These are phyloP conservation scores for Cyclanthera cordifolia DNA, from an alignment of 306 rosid genomes.

Conservation along the genomic window DNA sequence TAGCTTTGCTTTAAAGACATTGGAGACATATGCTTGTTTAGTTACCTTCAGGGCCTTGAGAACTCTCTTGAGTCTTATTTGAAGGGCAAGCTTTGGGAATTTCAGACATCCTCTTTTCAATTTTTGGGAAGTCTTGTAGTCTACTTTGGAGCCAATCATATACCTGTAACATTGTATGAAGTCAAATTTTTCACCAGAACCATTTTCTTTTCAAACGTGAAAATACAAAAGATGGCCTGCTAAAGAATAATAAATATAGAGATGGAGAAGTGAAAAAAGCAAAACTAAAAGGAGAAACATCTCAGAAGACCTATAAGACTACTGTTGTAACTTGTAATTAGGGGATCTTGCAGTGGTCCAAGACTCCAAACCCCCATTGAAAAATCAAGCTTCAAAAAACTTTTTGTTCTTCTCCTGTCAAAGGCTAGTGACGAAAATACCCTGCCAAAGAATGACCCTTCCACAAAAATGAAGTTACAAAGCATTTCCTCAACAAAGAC, in stretches of 20 bases:
- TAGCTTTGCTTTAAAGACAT: background rate
- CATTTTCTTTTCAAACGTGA: background rate
- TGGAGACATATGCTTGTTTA: background rate
- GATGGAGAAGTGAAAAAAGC: background rate
- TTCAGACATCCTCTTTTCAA: conserved; percentile 21
- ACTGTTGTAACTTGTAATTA: background rate
- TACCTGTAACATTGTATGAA: conserved; percentile 31
- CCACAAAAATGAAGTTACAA: background rate
- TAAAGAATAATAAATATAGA: background rate
- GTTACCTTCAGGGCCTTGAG: conserved; percentile 30
- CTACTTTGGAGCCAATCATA: conserved; percentile 60
- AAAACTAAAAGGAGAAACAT: background rate
- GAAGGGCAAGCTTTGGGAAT: conserved; percentile 24
- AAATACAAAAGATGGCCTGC: background rate
- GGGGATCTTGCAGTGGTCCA: background rate
- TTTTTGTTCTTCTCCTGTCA: background rate
- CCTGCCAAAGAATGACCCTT: background rate
- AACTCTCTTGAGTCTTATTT: conserved; percentile 29
- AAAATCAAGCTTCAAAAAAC: background rate
- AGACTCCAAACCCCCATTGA: background rate
- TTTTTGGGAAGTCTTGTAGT: conserved; percentile 33
- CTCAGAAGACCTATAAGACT: background rate
- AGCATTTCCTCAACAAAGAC: conserved; percentile 1
- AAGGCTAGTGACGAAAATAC: background rate
- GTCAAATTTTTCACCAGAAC: background rate